Percentiles rank a stretch among this genome's conserved stretches.
phyloP scores from a whole-genome alignment of 2,329 filamentous ascomycete genomes.

The Sporothrix globosa region DNA sequence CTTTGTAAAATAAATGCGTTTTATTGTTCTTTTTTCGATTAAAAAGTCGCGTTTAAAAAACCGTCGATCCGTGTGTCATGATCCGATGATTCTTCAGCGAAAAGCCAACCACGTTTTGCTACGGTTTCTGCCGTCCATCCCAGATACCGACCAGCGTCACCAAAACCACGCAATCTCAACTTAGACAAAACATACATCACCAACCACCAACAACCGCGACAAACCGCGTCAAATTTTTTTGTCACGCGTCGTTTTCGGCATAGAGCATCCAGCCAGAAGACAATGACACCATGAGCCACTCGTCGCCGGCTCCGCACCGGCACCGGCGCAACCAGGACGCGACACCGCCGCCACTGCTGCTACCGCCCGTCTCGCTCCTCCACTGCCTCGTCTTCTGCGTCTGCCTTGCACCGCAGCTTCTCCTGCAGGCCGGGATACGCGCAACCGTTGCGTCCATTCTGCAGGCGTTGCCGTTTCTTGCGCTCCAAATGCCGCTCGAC shows the following conservation, averaged over 20 bases:
- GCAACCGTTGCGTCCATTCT: neutral
- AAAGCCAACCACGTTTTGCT: neutral
- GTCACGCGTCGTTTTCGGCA: neutral
- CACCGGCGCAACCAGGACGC: constrained; percentile 1
- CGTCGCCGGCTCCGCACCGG: neutral
- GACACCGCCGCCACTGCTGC: neutral
- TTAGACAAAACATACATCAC: neutral
- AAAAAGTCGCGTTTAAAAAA: neutral
- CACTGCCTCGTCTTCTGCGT: constrained; percentile 16
- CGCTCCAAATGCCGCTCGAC: constrained; percentile 10
- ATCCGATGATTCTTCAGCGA: neutral
- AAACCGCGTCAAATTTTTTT: neutral
- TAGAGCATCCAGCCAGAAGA: neutral
- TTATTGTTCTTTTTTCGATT: neutral
- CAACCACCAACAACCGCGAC: neutral
- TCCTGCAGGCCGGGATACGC: neutral
- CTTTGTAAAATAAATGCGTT: neutral
- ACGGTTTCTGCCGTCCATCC: neutral
- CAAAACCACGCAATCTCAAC: neutral
- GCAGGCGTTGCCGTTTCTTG: constrained; percentile 14
- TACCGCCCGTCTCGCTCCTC: constrained; percentile 17
- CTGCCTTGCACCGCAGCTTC: constrained; percentile 7
- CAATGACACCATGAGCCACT: constrained; percentile 18
- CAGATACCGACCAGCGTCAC: neutral
- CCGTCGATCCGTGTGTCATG: neutral